Evolutionary conservation across 2,329 filamentous ascomycete species (phyloP), one percentile per base, ranked within the genome.

Genomic region (Aspergillus arachidicola): DNA sequence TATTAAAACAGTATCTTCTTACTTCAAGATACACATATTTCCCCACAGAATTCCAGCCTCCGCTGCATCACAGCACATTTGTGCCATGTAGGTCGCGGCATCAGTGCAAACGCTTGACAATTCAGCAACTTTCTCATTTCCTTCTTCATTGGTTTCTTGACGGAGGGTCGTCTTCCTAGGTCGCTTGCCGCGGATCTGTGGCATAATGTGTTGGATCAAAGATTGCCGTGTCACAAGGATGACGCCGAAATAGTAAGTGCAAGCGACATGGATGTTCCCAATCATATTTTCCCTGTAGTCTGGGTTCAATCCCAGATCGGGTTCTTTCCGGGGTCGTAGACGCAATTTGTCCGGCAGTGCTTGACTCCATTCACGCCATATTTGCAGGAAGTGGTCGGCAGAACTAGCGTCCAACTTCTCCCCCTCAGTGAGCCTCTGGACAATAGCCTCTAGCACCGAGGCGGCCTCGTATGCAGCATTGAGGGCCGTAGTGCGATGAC

Each of bases 201-300:
- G 68, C 3, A 80, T 81, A 2, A 85, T 73, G 12, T 80, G 76
- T 21, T 61, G 81, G n/a, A 86, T 82, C 7, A 86, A 69, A 28
- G 85, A 81, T 0, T 83, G 84, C 2, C 84, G 75, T 0, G 84
- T 85, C 5, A 83, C 80, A 0, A 86, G 69, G 11, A 84, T 85
- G 1, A 86, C 82, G 0, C 82, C 81, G 51, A 85, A 84, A 64
- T 86, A 85, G 66, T 86, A 86, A 0, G 82, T 69, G 61, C 83
- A 85, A 0, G 83, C 81, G 3, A 86, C 78, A 58, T 85, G 83
- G 0, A 84, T 75, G n/a, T 78, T 83, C 1, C 79, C 80, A 16
- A 83, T 77, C 16, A 65, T 53, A 10, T 41, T n/a, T 59, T 63
- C 53, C 10, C 58, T 45, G 32, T 61, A 38, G 6, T 26, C 26